Conservation (phyloP, 768 basidiomycete species). For the Leccinellum albellum region DNA sequence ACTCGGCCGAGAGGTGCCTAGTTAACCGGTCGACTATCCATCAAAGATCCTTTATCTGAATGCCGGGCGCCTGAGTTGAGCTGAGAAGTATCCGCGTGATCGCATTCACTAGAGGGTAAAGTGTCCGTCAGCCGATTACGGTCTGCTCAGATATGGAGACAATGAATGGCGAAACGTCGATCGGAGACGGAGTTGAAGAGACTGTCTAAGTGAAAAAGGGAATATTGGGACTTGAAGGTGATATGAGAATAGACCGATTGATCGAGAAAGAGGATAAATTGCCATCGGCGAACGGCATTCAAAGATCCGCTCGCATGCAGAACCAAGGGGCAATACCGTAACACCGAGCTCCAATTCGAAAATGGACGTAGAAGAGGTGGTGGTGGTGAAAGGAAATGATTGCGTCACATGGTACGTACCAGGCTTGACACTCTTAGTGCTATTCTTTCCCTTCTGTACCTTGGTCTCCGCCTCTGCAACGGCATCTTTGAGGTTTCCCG, state of each 20-base stretch:
- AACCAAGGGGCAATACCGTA: neutral
- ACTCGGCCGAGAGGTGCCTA: neutral
- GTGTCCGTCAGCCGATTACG: constrained; percentile 11
- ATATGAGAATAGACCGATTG: neutral
- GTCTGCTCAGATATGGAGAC: neutral
- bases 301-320: constrained; percentile 1
- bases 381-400: neutral
- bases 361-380: neutral
- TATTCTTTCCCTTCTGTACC: constrained; percentile 36
- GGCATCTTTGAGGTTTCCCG: constrained; percentile 60
- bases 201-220: neutral
- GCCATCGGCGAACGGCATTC: neutral
- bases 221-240: constrained; percentile 1
- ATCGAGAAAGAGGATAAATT: neutral
- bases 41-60: constrained; percentile 77
- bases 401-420: constrained; percentile 19
- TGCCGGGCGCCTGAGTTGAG: constrained; percentile 84
- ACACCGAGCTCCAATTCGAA: neutral
- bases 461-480: constrained; percentile 37
- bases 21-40: neutral
- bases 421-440: constrained; percentile 45
- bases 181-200: constrained; percentile 11
- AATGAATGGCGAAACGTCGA: constrained; percentile 9
- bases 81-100: constrained; percentile 83
- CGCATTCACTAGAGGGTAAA: constrained; percentile 50